Evolutionary conservation across 768 basidiomycete genomes (phyloP).

Genomic region (Calvatia gigantea): DNA sequence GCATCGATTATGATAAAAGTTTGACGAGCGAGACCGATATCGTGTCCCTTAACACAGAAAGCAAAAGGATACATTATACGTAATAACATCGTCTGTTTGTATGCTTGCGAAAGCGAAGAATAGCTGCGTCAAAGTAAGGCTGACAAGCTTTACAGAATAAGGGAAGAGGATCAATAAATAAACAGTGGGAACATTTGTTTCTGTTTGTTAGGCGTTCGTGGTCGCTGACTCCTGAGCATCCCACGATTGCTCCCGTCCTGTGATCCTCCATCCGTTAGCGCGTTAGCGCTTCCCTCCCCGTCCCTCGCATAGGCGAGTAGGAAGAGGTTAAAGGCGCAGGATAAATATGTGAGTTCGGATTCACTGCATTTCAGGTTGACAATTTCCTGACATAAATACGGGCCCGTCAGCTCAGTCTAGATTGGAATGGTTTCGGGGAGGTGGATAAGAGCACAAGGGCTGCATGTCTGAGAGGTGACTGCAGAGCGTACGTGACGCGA

Average conservation of each 20-base stretch:
- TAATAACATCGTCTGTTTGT: too few species aligned
- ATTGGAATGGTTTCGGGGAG: not conserved
- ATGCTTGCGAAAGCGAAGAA: not conserved
- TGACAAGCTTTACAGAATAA: not conserved
- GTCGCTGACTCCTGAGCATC: not conserved
- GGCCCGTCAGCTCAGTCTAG: not conserved
- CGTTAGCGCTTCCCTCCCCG: not conserved
- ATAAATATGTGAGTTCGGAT: constrained; percentile 1
- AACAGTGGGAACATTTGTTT: not conserved
- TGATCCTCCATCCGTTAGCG: not conserved
- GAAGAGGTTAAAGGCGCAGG: not conserved
- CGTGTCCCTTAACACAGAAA: too few species aligned
- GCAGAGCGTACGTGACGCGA: not conserved
- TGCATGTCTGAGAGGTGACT: not conserved
- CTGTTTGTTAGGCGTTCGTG: not conserved
- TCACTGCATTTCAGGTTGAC: not conserved
- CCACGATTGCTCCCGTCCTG: not conserved
- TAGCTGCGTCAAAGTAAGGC: not conserved
- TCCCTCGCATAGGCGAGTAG: too few species aligned
- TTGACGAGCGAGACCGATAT: too few species aligned
- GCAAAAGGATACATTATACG: too few species aligned
- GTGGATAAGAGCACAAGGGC: not conserved
- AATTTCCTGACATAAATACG: constrained; percentile 1
- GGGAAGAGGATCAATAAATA: not conserved
- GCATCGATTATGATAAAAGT: too few species aligned